Percentiles rank a stretch among this genome's conserved stretches.
phyloP scores from a whole-genome alignment of 148 eudicot species.

The Rhododendron vialii region DNA sequence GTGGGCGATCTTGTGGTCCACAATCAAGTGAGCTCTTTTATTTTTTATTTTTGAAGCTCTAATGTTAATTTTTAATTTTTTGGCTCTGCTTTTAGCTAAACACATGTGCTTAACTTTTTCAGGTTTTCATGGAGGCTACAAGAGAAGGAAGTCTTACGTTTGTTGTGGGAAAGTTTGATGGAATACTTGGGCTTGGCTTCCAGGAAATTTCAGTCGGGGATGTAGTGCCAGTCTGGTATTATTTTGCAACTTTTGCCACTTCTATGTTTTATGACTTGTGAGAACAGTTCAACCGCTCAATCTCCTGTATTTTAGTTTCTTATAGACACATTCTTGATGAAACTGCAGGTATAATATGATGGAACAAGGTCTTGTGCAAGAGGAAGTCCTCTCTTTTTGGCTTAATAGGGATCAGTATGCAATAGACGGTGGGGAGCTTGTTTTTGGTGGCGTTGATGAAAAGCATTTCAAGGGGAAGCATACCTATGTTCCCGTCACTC shows the following conservation, averaged over 20 bases:
- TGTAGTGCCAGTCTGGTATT: constrained; percentile 74
- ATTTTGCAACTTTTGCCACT: neutral
- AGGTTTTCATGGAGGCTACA: constrained; percentile 79
- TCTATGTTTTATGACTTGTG: neutral
- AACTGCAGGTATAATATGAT: constrained; percentile 72
- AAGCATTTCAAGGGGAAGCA: constrained; percentile 69
- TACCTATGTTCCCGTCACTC: constrained; percentile 67
- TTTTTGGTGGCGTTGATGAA: constrained; percentile 82
- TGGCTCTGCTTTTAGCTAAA: neutral
- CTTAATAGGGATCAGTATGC: constrained; percentile 57
- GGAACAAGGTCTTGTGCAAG: constrained; percentile 61
- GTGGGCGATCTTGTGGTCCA: constrained; percentile 64
- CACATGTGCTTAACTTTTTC: neutral
- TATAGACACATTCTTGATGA: constrained; percentile 3
- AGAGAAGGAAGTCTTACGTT: constrained; percentile 62
- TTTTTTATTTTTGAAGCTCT: neutral
- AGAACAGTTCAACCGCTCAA: neutral
- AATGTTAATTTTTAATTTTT: neutral
- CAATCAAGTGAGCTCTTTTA: constrained; percentile 53
- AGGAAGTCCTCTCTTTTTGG: constrained; percentile 80
- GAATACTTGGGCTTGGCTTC: constrained; percentile 85
- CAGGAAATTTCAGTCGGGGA: constrained; percentile 71
- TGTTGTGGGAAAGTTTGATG: constrained; percentile 63
- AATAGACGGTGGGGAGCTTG: constrained; percentile 64
- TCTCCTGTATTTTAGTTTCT: neutral